Base-by-base conservation (phyloP, 495 filamentous ascomycete species). In the Aspergillus incahuasiensis region DNA sequence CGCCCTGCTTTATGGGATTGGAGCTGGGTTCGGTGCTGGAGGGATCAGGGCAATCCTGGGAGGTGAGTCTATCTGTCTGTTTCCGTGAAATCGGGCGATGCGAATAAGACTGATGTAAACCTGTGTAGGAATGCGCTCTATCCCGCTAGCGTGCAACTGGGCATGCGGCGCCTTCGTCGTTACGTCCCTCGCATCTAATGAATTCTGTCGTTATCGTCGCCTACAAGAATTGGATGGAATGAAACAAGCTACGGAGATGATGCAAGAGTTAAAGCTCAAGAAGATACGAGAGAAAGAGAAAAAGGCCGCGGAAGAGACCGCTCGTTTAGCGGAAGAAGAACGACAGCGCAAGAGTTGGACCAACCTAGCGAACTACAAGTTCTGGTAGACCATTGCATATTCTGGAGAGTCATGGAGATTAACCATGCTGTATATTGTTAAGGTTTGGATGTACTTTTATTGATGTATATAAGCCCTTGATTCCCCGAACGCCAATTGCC, bases 1-100 rank as follows among this genome's bases (percentile, higher is more conserved):
- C 61, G 84, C 89, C 15, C 72, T 96, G 53, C 71, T 97, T 63
- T 83, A 85, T 1, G 94, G 91, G 21, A 94, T 97, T 61, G 85
- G 82, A 2, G 78, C 80, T 6, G 92, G 89, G 9, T 86, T 90
- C 56, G 87, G 75, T 19, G 65, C 89, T 28, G 91, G 92, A 41
- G 85, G 82, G 35, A 55, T 89, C 39, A 79, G 87, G 40, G 86
- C 81, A 66, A 67, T 97, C 12, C 70, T 89, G 46, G 86, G 91
- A 73, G 86, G 91, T 94, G 79, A 52, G 75, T 18, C 21, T 28
- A 24, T 13, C 34, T 32, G 20, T 16, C 8, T n/a, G 24, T 16
- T 25, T 39, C n/a, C 6, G 16, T 5, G 48, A 9, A n/a, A 13
- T 5, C 24, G 18, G 25, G 58, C 60, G 52, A 58, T 28, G 19